Percentiles rank a stretch among this genome's conserved stretches.
Evolutionary conservation across 202 grass and related monocot species (phyloP).

Genomic region (Brachypodium distachyon): DNA sequence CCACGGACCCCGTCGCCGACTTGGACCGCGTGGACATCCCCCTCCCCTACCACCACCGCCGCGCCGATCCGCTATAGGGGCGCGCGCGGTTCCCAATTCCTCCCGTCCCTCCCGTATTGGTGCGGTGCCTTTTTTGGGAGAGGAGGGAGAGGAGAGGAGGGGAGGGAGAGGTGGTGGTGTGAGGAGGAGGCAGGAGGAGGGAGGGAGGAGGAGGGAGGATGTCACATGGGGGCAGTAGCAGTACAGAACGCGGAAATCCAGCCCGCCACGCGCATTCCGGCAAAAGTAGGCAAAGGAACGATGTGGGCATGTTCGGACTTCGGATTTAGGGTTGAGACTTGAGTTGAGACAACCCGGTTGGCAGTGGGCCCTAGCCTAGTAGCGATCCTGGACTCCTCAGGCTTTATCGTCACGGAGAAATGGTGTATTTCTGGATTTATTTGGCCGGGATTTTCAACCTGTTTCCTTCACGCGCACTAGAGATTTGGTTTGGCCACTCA

Average conservation of each 20-base stretch:
- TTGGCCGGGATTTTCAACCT: too few species aligned
- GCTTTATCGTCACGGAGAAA: too few species aligned
- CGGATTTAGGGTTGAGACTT: not conserved
- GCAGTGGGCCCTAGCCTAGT: too few species aligned
- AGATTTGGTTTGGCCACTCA: too few species aligned
- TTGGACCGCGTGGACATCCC: constrained; percentile 19
- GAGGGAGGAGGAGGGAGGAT: not conserved
- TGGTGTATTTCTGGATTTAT: too few species aligned
- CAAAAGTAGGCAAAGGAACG: constrained; percentile 6
- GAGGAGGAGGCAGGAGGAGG: not conserved
- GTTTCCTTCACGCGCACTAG: too few species aligned
- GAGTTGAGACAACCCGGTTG: too few species aligned
- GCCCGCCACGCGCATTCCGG: constrained; percentile 44
- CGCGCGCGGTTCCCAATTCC: not conserved
- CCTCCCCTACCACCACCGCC: constrained; percentile 10
- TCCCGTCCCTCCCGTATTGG: constrained; percentile 6
- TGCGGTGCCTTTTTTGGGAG: constrained; percentile 14
- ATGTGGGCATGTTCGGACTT: not conserved
- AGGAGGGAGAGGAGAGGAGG: not conserved
- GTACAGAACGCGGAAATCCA: constrained; percentile 40
- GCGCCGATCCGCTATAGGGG: constrained; percentile 10
- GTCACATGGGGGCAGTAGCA: constrained; percentile 30
- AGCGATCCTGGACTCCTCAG: too few species aligned
- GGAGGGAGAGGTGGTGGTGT: not conserved
- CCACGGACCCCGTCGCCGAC: constrained; percentile 2